phyloP scores from a whole-genome alignment of 306 rosid genomes.

The Cucumis hystrix region DNA sequence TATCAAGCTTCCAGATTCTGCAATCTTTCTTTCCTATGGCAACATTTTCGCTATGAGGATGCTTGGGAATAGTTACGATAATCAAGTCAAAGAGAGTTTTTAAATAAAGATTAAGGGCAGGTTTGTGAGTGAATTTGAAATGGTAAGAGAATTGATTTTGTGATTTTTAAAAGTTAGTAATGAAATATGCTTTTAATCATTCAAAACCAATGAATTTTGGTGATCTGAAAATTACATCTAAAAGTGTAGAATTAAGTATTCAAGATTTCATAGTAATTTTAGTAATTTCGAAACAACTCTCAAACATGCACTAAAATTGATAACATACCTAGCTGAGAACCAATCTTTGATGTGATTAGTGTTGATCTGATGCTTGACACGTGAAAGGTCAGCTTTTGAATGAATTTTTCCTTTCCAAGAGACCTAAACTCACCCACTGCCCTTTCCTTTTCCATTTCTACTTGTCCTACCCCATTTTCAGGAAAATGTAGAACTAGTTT shows the following conservation, averaged over 20 bases:
- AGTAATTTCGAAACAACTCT: no score
- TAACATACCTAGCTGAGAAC: neutral
- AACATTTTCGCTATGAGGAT: neutral
- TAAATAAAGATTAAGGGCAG: neutral
- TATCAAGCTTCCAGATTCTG: neutral
- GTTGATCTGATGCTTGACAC: neutral
- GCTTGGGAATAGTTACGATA: neutral
- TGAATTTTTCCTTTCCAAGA: neutral
- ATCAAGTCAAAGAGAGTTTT: neutral
- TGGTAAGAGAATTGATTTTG: no score
- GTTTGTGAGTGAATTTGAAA: no score
- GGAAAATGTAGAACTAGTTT: neutral
- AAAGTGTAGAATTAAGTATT: no score
- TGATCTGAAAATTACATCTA: no score
- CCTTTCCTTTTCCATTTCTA: neutral
- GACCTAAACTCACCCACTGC: neutral
- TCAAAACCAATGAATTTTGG: no score
- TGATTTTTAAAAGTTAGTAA: no score
- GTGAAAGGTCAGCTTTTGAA: neutral
- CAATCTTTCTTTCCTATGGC: neutral
- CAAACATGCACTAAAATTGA: neutral
- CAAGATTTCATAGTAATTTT: no score
- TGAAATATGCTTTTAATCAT: no score
- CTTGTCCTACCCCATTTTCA: neutral
- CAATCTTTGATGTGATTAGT: neutral